Conservation (phyloP, 352 stramenopile species). For the Phytophthora chlamydospora region DNA sequence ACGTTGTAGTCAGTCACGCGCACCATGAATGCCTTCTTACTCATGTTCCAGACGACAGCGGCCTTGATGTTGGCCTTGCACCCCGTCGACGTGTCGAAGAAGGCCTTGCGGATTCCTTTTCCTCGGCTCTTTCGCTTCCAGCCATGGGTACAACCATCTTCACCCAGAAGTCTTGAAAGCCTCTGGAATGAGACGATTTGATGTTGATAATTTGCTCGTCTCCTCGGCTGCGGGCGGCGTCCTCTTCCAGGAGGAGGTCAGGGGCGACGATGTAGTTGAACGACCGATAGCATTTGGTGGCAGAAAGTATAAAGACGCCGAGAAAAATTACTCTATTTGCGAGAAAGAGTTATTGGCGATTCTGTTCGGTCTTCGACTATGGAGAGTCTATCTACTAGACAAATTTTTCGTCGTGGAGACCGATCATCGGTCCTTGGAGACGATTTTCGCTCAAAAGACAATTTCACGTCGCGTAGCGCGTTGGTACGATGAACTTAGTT, state of each 20-base stretch:
- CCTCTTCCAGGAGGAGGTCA: too few species aligned
- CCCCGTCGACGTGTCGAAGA: slow-evolving; percentile 7
- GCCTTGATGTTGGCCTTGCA: slow-evolving; percentile 14
- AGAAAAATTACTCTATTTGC: slow-evolving; percentile 15
- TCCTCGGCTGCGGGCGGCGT: too few species aligned
- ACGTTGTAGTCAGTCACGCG: slow-evolving; percentile 5
- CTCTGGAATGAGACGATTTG: neutral
- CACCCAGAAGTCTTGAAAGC: slow-evolving; percentile 15
- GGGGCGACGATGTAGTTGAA: too few species aligned
- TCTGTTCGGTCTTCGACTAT: slow-evolving; percentile 12
- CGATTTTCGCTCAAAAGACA: slow-evolving; percentile 16
- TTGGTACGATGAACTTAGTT: slow-evolving; percentile 16
- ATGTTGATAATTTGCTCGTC: too few species aligned
- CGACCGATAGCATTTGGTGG: too few species aligned
- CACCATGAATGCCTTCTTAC: slow-evolving; percentile 8
- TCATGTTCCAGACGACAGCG: slow-evolving; percentile 3
- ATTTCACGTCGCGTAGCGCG: slow-evolving; percentile 13
- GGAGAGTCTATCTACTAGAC: slow-evolving; percentile 16
- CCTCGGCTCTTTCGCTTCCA: slow-evolving; percentile 11
- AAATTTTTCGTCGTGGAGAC: slow-evolving; percentile 13
- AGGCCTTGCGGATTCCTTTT: slow-evolving; percentile 5
- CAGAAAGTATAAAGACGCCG: slow-evolving; percentile 17
- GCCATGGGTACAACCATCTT: slow-evolving; percentile 15
- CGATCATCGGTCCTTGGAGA: slow-evolving; percentile 14
- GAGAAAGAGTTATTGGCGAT: slow-evolving; percentile 25